These are phyloP conservation scores for Penicillium freii DNA, from an alignment of 2,329 filamentous ascomycete genomes.

Conservation along the genomic window DNA sequence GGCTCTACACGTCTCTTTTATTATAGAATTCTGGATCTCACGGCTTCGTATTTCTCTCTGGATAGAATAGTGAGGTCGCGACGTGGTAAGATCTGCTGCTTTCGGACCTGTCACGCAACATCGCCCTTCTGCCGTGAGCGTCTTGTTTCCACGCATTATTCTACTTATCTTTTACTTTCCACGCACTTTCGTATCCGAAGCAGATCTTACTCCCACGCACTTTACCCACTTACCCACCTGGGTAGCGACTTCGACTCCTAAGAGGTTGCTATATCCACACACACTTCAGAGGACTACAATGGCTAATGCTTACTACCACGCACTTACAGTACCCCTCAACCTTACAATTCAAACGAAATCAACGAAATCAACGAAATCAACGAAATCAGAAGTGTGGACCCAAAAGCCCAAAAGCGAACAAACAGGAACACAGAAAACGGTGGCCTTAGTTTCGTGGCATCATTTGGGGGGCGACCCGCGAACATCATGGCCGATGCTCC, in stretches of 20 bases:
- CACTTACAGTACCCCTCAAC: neutral
- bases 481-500: slow-evolving; percentile 47
- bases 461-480: slow-evolving; percentile 22
- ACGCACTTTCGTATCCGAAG: neutral
- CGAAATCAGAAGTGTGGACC: neutral
- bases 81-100: slow-evolving; percentile 12
- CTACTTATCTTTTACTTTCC: neutral
- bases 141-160: neutral
- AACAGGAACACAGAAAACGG: neutral
- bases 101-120: slow-evolving; percentile 23
- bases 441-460: slow-evolving; percentile 1
- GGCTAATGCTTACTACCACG: neutral
- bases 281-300: neutral
- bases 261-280: neutral
- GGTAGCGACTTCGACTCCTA: too few species aligned
- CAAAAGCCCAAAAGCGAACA: neutral
- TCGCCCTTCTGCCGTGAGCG: neutral
- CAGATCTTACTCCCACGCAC: neutral
- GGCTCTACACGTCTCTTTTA: neutral
- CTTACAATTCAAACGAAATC: too few species aligned
- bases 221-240: neutral
- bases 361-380: neutral
- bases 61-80: neutral
- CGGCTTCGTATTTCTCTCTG: neutral
- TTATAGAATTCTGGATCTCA: neutral